Evolutionary conservation across 2,329 filamentous ascomycete genomes (phyloP), one percentile per base, ranked within the genome.

Genomic region (Colletotrichum sublineola): DNA sequence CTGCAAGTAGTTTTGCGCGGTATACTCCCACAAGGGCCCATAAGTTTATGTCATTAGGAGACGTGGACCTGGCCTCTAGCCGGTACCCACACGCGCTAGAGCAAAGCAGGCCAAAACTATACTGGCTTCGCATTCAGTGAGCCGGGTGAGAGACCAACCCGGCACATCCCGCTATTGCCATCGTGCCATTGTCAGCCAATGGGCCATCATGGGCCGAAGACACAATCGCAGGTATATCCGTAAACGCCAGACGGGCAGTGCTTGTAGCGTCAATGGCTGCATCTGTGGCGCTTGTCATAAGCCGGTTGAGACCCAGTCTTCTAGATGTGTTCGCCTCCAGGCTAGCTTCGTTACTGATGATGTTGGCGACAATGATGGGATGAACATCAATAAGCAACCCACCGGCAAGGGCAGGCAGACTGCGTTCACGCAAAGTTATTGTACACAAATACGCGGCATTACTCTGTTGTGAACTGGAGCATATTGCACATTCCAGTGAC

Each of bases 241-340:
- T 61, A 53, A 69, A 55, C 60, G 66, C 64, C 46, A 38, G 42
- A 33, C 33, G 14, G 20, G 8, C 9, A 8, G 33, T 38, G 31
- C 20, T 15, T 38, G 40, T 24, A 42, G n/a, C 38, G 46, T 64
- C 12, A 7, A 48, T 64, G 61, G 11, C 44, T 50, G 44, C n/a
- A 20, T 40, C 42, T 58, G 66, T 69, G 70, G 70, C 70, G 66
- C 58, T 48, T 58, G 65, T 56, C 56, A 50, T 57, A 50, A 57
- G 57, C 68, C 57, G 65, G 58, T 72, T 46, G 57, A 29, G 44
- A 48, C 62, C 52, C 63, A 36, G 57, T 52, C 44, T 24, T 29
- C 24, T 52, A 24, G 20, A 63, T 36, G 18, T 55, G 36, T 53
- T 55, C 42, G 6, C 38, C 31, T 40, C 52, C 11, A 60, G 52